Conservation (phyloP, 345 rosid genomes). For the Moricandia arvensis region DNA sequence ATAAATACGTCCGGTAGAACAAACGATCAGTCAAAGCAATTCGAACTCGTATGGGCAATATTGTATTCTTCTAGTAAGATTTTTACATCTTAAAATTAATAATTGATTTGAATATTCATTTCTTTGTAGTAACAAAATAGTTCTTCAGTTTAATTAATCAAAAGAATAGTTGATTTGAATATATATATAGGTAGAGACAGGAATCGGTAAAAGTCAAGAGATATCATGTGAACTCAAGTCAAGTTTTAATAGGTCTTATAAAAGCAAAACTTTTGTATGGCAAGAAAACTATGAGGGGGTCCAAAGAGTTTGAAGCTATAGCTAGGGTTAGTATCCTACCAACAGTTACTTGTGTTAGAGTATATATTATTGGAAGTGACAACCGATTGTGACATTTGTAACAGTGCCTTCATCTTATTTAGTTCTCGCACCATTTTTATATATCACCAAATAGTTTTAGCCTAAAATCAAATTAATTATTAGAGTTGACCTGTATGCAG, state of each 20-base stretch:
- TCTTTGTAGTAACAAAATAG: background rate
- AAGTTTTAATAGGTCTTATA: slow-evolving; percentile 29
- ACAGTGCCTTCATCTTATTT: slow-evolving; percentile 24
- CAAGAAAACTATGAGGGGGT: slow-evolving; percentile 23
- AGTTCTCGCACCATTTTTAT: slow-evolving; percentile 9
- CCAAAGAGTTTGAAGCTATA: slow-evolving; percentile 37
- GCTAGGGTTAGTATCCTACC: slow-evolving; percentile 41
- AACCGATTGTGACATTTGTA: slow-evolving; percentile 49
- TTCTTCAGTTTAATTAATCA: background rate
- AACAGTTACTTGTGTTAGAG: slow-evolving; percentile 35
- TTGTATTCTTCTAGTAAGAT: background rate
- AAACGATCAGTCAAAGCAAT: background rate
- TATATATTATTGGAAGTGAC: slow-evolving; percentile 49
- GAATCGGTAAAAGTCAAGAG: slow-evolving; percentile 21
- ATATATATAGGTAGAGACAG: slow-evolving; percentile 23
- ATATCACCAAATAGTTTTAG: background rate
- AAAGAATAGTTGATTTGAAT: no score
- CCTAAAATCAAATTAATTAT: background rate
- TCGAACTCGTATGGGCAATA: background rate
- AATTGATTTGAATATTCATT: background rate
- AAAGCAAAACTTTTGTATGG: slow-evolving; percentile 21
- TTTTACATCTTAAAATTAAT: background rate
- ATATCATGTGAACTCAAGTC: slow-evolving; percentile 36
- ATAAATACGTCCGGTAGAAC: background rate
- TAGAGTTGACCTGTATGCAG: background rate